Base-by-base conservation (phyloP, 2,329 filamentous ascomycete species). In the Epichloe sylvatica region DNA sequence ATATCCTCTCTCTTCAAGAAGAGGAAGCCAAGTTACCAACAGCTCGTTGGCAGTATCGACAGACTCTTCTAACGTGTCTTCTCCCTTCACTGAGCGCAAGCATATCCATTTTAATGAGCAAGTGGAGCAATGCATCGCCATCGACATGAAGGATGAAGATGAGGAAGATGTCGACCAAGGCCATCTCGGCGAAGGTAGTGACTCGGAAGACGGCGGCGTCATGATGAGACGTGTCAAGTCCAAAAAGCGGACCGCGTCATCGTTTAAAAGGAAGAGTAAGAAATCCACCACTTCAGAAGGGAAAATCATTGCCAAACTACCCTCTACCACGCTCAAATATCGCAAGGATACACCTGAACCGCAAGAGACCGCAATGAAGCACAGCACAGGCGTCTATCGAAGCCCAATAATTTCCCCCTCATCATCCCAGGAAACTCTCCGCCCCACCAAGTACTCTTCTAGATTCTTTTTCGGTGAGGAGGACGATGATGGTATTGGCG, bases 101-200 rank as follows among this genome's bases (percentile, higher is more conserved):
- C 91, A 95, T 63, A 97, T 98, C 56, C 87, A 94, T 61, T 98
- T 98, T 66, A 92, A 96, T 62, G 86, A 96, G 62, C 86, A 91
- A 67, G 92, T 98, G 2, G 83, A 90, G 63, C 91, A 97, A 64
- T 96, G 90, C 64, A 96, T 96, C 55, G 92, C 92, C 7, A 80
- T 98, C 34, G 90, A 97, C 35, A 76, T 81, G 57, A 94, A 94
- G 68, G 81, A 86, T 55, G 83, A 83, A 23, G 84, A 90, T 45
- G 80, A 85, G 30, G 81, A 87, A 48, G 80, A 85, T 11, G 75
- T 83, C 12, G 76, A 80, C 23, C 67, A 73, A 4, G 75, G 76
- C 36, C 57, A 52, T 4, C 72, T 68, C 51, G 72, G 71, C 40
- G 76, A 80, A 48, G 78, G 81, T 54, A 80, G 77, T 53, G 83